phyloP scores from a whole-genome alignment of 805 yeast genomes.

The Candida saitoana region DNA sequence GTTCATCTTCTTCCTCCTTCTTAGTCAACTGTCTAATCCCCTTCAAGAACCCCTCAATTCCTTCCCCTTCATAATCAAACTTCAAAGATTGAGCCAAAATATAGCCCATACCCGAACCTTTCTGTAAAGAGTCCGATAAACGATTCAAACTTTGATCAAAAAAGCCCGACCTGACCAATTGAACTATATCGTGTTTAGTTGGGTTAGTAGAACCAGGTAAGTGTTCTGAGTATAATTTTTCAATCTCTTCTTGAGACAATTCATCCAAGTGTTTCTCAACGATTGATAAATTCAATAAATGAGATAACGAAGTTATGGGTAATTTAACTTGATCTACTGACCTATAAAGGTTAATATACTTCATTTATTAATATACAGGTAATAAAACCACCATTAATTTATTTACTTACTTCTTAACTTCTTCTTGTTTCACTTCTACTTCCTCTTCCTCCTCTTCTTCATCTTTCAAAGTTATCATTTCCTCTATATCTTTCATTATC shows the following conservation, averaged over 20 bases:
- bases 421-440: slow-evolving; percentile 11
- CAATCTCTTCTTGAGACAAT: slow-evolving; percentile 32
- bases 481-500: slow-evolving; percentile 45
- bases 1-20: slow-evolving; percentile 9
- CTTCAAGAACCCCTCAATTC: slow-evolving; percentile 45
- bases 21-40: slow-evolving; percentile 34
- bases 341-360: background rate
- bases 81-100: slow-evolving; percentile 47
- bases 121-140: slow-evolving; percentile 40
- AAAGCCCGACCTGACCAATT: slow-evolving; percentile 46
- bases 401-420: slow-evolving; percentile 14
- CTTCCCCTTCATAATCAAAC: slow-evolving; percentile 52
- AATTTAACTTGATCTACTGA: slow-evolving; percentile 5
- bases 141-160: slow-evolving; percentile 41
- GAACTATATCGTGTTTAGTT: slow-evolving; percentile 34
- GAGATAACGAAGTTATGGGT: slow-evolving; percentile 30
- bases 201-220: slow-evolving; percentile 38
- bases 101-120: slow-evolving; percentile 42
- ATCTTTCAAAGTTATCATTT: slow-evolving; percentile 39
- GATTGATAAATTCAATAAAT: slow-evolving; percentile 28
- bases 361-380: background rate
- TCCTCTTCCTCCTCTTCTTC: slow-evolving; percentile 25
- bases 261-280: slow-evolving; percentile 30
- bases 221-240: slow-evolving; percentile 27
- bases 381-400: background rate